A percentile compares a stretch with the other conserved stretches of the same genome.
phyloP scores from a whole-genome alignment of 2,329 filamentous ascomycete species.

The Exophiala dermatitidis region DNA sequence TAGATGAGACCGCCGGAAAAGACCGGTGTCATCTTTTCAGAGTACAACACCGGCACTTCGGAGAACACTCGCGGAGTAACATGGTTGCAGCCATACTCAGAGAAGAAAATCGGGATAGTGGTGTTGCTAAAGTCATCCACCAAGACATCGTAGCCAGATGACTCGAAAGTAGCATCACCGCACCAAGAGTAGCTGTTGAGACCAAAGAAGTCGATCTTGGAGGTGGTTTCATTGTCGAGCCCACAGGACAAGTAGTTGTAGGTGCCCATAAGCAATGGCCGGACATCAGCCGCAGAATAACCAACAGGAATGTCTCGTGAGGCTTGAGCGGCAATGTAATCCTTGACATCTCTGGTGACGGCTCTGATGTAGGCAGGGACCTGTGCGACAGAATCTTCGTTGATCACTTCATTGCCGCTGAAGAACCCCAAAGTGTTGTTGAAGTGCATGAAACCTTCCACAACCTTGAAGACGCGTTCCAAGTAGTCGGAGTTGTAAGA shows the following conservation, averaged over 20 bases:
- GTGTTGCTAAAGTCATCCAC: constrained; percentile 52
- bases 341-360: constrained; percentile 60
- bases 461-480: constrained; percentile 53
- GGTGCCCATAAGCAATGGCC: constrained; percentile 53
- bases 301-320: constrained; percentile 56
- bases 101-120: constrained; percentile 58
- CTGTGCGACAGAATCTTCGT: constrained; percentile 48
- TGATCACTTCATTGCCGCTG: constrained; percentile 62
- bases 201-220: constrained; percentile 57
- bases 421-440: constrained; percentile 62
- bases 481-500: constrained; percentile 53
- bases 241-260: constrained; percentile 56
- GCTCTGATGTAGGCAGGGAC: constrained; percentile 56
- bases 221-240: constrained; percentile 43
- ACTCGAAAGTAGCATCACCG: constrained; percentile 50
- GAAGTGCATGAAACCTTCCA: constrained; percentile 61
- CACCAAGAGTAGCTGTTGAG: constrained; percentile 66
- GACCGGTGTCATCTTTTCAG: constrained; percentile 50
- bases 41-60: constrained; percentile 55
- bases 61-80: constrained; percentile 52
- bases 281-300: constrained; percentile 61
- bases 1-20: constrained; percentile 53
- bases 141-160: constrained; percentile 50
- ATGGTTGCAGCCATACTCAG: constrained; percentile 59
- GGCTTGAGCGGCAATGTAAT: constrained; percentile 56